Percentiles rank a stretch among this genome's conserved stretches.
These are phyloP conservation scores for Imleria badia DNA, from an alignment of 768 basidiomycete species.

Conservation along the genomic window DNA sequence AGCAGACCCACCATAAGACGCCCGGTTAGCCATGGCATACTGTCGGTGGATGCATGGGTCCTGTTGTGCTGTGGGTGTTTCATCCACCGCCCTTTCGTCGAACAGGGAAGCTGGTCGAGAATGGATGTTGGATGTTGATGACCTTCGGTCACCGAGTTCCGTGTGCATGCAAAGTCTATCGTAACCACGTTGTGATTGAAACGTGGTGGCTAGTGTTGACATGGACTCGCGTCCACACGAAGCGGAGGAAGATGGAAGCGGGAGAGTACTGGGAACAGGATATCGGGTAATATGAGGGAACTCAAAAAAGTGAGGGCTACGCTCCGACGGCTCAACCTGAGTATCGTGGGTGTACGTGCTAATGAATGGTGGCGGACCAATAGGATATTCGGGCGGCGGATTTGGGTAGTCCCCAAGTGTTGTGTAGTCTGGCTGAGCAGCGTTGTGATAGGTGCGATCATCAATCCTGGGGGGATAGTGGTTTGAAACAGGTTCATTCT, in stretches of 20 bases:
- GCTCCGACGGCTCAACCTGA: constrained; percentile 10
- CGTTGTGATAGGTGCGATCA: constrained; percentile 5
- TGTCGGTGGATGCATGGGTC: background rate
- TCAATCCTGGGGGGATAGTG: constrained; percentile 9
- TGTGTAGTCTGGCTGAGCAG: constrained; percentile 15
- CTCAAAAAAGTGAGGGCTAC: constrained; percentile 27
- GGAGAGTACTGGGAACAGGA: constrained; percentile 25
- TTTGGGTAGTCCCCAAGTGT: constrained; percentile 13
- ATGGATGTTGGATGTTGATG: constrained; percentile 9
- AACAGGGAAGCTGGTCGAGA: constrained; percentile 10
- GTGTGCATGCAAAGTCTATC: constrained; percentile 7
- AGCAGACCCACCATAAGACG: constrained; percentile 1
- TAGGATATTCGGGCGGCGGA: constrained; percentile 13
- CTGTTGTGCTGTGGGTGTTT: background rate
- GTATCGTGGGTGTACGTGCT: constrained; percentile 11
- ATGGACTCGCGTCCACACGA: constrained; percentile 2
- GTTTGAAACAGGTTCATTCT: constrained; percentile 6
- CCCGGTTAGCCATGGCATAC: background rate
- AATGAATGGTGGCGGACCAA: constrained; percentile 6
- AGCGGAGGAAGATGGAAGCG: constrained; percentile 6
- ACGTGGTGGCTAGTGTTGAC: constrained; percentile 1
- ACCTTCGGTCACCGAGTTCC: constrained; percentile 8
- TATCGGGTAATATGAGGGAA: constrained; percentile 27
- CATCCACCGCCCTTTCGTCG: constrained; percentile 5
- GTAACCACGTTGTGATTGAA: constrained; percentile 13